phyloP scores from a whole-genome alignment of 352 stramenopile species.

The Globisporangium viniferum region DNA sequence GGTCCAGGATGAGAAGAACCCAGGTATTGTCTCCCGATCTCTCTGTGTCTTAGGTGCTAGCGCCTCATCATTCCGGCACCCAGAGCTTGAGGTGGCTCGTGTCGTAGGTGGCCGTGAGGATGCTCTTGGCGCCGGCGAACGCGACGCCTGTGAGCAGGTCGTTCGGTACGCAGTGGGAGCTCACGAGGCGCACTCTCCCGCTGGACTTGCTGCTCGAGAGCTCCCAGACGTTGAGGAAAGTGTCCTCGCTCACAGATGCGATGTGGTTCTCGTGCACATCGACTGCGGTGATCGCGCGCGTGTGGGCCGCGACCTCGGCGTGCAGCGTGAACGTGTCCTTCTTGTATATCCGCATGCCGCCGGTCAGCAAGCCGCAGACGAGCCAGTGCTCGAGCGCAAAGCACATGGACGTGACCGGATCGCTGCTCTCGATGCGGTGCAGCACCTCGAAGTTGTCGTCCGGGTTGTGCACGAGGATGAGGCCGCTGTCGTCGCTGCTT shows the following conservation, averaged over 20 bases:
- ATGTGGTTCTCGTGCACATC: conserved; percentile 47
- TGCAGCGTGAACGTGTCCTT: conserved; percentile 42
- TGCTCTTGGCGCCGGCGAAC: conserved; percentile 41
- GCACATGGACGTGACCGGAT: conserved; percentile 44
- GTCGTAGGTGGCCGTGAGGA: conserved; percentile 67
- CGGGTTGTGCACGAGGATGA: conserved; percentile 52
- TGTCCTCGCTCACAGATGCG: conserved; percentile 71
- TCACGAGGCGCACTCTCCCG: conserved; percentile 44
- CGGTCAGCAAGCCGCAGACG: conserved; percentile 56
- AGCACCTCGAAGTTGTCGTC: conserved; percentile 57
- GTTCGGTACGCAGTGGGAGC: conserved; percentile 59
- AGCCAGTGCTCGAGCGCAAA: conserved; percentile 59
- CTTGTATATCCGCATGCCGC: conserved; percentile 52
- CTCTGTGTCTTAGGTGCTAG: not conserved
- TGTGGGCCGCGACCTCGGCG: conserved; percentile 67
- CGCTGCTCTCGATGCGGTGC: conserved; percentile 45
- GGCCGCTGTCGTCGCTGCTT: conserved; percentile 57
- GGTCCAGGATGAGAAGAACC: not conserved
- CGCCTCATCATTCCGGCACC: conserved; percentile 40
- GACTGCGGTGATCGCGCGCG: conserved; percentile 62
- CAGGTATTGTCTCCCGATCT: not conserved
- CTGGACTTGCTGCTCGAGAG: conserved; percentile 22
- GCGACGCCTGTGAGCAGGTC: conserved; percentile 59
- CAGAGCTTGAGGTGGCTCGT: conserved; percentile 68
- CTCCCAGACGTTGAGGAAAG: conserved; percentile 81